Conservation (phyloP, 768 basidiomycete genomes). For the Lactifluus pinguis region DNA sequence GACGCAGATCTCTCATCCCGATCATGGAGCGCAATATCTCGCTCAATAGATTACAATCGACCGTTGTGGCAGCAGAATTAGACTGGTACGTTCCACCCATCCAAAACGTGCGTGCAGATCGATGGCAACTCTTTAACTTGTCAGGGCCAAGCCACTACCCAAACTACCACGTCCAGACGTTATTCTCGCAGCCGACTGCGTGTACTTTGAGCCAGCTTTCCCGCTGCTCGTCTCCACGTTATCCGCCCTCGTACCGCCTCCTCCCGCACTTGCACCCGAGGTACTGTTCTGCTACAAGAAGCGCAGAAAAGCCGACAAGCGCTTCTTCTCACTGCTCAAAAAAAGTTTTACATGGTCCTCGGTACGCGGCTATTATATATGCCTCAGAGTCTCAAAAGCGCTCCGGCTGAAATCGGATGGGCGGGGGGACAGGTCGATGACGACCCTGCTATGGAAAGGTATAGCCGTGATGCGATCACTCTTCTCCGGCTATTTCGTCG, state of each 20-base stretch:
- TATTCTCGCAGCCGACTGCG: conserved; percentile 87
- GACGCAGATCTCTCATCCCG: conserved; percentile 55
- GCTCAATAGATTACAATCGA: conserved; percentile 49
- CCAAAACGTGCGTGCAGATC: background rate
- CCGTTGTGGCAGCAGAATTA: conserved; percentile 57
- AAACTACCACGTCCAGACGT: conserved; percentile 42
- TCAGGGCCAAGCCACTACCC: conserved; percentile 60
- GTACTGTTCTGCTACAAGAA: conserved; percentile 93
- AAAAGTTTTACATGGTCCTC: conserved; percentile 69
- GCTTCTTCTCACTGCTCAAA: conserved; percentile 73
- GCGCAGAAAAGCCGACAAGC: conserved; percentile 84
- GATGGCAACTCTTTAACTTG: background rate
- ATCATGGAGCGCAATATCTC: conserved; percentile 71
- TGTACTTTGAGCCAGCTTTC: conserved; percentile 92
- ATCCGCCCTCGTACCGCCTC: conserved; percentile 41
- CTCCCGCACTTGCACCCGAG: conserved; percentile 34
- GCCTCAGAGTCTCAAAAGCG: background rate
- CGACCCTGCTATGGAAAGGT: conserved; percentile 49
- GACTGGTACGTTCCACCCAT: conserved; percentile 58
- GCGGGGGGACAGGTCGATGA: conserved; percentile 49
- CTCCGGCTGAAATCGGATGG: background rate
- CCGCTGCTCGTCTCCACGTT: conserved; percentile 79
- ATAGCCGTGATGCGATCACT: conserved; percentile 58
- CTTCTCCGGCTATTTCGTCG: conserved; percentile 40
- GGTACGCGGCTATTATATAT: conserved; percentile 35